A percentile compares a stretch with the other conserved stretches of the same genome.
Evolutionary conservation across 75 land plant genomes (phyloP).

Genomic region (Selaginella tamariscina): DNA sequence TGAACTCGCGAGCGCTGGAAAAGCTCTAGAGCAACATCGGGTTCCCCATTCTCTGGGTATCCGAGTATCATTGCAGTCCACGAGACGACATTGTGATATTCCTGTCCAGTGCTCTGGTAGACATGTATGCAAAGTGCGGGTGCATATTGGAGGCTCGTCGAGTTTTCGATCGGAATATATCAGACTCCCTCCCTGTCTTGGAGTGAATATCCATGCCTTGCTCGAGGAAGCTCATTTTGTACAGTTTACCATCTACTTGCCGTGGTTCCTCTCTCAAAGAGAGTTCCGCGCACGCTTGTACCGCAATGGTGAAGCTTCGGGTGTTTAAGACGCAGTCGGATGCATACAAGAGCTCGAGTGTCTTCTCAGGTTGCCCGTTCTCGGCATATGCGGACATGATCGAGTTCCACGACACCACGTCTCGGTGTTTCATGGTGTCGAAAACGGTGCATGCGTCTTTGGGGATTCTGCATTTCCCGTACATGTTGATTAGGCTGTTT

Average conservation of each 20-base stretch:
- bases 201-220: not conserved
- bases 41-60: conserved; percentile 6
- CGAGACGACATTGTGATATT: not conserved
- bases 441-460: not conserved
- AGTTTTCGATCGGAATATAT: not conserved
- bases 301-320: not conserved
- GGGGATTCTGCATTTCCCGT: not conserved
- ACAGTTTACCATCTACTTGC: not conserved
- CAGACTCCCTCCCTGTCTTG: not conserved
- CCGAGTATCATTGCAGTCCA: conserved; percentile 1
- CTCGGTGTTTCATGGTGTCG: not conserved
- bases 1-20: not conserved
- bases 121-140: not conserved
- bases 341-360: not conserved
- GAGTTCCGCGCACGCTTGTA: not conserved
- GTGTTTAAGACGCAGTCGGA: not conserved
- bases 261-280: not conserved
- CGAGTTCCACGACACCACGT: not conserved
- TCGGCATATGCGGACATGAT: not conserved
- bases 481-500: not conserved
- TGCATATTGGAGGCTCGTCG: not conserved
- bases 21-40: not conserved
- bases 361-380: not conserved
- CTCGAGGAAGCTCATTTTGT: not conserved
- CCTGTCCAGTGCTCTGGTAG: not conserved